Evolutionary conservation across 1,139 yeast genomes (phyloP).

Genomic region (Debaryomyces sp.): DNA sequence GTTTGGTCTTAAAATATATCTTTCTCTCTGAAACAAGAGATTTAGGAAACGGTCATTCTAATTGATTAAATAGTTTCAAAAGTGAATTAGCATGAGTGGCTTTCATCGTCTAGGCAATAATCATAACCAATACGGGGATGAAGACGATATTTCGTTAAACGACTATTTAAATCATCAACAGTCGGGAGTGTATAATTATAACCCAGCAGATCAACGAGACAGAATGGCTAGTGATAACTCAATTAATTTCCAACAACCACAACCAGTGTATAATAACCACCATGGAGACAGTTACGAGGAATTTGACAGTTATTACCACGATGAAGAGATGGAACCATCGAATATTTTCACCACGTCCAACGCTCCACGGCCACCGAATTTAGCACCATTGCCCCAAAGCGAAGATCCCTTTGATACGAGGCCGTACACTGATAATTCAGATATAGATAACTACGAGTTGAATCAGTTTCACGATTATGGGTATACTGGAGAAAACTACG

Average conservation of each 20-base stretch:
- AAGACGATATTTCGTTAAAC: slow-evolving; percentile 11
- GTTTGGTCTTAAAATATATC: slow-evolving; percentile 1
- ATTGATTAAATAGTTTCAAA: slow-evolving; percentile 1
- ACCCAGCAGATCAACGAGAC: slow-evolving; percentile 17
- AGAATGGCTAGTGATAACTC: slow-evolving; percentile 22
- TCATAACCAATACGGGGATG: slow-evolving; percentile 6
- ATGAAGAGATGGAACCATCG: slow-evolving; percentile 21
- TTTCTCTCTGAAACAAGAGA: not conserved
- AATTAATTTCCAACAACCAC: slow-evolving; percentile 38
- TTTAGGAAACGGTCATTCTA: not conserved
- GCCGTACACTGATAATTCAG: slow-evolving; percentile 16
- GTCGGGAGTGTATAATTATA: slow-evolving; percentile 23
- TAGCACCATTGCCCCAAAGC: slow-evolving; percentile 17
- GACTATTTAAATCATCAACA: slow-evolving; percentile 15
- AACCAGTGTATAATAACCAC: slow-evolving; percentile 25
- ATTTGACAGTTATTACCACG: slow-evolving; percentile 22
- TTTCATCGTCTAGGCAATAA: slow-evolving; percentile 2
- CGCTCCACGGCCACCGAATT: slow-evolving; percentile 19
- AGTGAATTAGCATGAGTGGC: slow-evolving; percentile 6
- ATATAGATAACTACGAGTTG: slow-evolving; percentile 24
- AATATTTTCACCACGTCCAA: slow-evolving; percentile 29
- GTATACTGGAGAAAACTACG: slow-evolving; percentile 22
- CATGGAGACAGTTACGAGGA: slow-evolving; percentile 27
- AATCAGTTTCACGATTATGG: slow-evolving; percentile 28
- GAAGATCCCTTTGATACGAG: slow-evolving; percentile 21